Evolutionary conservation across 371 early-diverging fungal genomes (phyloP).

Genomic region (Syncephalastrum racemosum): DNA sequence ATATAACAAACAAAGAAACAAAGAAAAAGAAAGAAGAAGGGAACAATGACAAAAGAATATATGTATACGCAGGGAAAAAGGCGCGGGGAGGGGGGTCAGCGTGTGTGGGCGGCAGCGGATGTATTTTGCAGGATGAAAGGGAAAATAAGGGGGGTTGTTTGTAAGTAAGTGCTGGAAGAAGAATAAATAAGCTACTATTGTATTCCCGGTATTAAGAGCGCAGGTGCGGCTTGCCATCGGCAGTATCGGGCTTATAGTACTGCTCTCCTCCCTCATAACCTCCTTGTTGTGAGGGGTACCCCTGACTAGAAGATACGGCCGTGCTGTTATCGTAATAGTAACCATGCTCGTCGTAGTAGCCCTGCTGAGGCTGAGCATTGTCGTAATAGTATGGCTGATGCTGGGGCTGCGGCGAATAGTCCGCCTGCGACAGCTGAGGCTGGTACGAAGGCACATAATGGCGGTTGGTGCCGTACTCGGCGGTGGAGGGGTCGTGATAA

Average conservation of each 20-base stretch:
- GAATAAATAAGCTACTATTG: too few relatives aligned
- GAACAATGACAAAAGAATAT: neutral
- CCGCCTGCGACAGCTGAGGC: slow-evolving; percentile 16
- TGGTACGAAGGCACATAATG: slow-evolving; percentile 21
- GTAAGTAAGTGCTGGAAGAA: too few relatives aligned
- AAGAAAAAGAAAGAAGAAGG: slow-evolving; percentile 1
- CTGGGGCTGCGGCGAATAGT: slow-evolving; percentile 22
- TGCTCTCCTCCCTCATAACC: slow-evolving; percentile 2
- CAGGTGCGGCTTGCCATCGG: slow-evolving; percentile 17
- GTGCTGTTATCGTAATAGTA: slow-evolving; percentile 31
- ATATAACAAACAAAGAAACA: too few relatives aligned
- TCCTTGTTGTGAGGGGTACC: slow-evolving; percentile 3
- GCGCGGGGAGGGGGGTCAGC: neutral
- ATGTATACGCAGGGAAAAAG: neutral
- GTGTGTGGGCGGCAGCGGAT: too few relatives aligned
- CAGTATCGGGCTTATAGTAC: slow-evolving; percentile 20
- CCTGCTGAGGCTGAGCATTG: slow-evolving; percentile 20
- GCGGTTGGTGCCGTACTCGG: slow-evolving; percentile 6
- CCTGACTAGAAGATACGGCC: slow-evolving; percentile 10
- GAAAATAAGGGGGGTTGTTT: too few relatives aligned
- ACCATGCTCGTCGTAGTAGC: slow-evolving; percentile 33
- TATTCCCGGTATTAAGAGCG: slow-evolving; percentile 7
- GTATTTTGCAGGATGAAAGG: too few relatives aligned
- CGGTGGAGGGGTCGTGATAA: slow-evolving; percentile 20
- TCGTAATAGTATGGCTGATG: slow-evolving; percentile 27